Base-by-base conservation (phyloP, 2,329 filamentous ascomycete genomes). In the Cytospora piceae region DNA sequence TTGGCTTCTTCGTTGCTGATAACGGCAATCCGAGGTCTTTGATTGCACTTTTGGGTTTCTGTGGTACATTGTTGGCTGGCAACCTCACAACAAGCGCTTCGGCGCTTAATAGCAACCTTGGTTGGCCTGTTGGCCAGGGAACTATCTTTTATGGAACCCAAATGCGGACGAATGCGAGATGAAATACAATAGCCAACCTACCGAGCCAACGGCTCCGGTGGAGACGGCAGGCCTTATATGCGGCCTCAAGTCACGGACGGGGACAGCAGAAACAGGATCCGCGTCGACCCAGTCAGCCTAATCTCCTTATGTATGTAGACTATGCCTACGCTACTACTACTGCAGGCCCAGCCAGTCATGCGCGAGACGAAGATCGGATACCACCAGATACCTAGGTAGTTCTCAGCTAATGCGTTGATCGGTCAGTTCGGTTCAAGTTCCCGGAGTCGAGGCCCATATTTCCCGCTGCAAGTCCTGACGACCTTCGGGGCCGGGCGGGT, bases 271-370 rank as follows among this genome's bases (percentile, higher is more conserved):
- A n/a, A 14, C 20, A 24, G n/a, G n/a, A 11, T 46, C n/a, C 11
- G 17, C 4, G 8, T 49, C 46, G 11, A 22, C 46, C 7, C n/a
- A 22, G 34, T 37, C 34, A 37, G 34, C 34, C 34, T 37, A 37
- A 15, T 15, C 34, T 15, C 4, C 34, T 29, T 8, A 34, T 34
- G 32, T 12, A 6, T 12, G 32, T 12, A 49, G 3, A 5, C 49
- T 15, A 22, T 11, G 14, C 39, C 39, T 57, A 34, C 42, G n/a
- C n/a, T n/a, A 29, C 3, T 5, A 29, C 27, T 57, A 29, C 60
- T 63, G 39, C 37, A 17, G 60, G 60, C 39, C 57, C 29, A 51
- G 31, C 57, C 29, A 51, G 31, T 37, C 29, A 46, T 51, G 53
- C 32, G 60, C 17, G n/a, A 49, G 60, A 51, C n/a, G 6, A 37